Evolutionary conservation across 345 rosid genomes (phyloP).

Genomic region (Reutealis trisperma): DNA sequence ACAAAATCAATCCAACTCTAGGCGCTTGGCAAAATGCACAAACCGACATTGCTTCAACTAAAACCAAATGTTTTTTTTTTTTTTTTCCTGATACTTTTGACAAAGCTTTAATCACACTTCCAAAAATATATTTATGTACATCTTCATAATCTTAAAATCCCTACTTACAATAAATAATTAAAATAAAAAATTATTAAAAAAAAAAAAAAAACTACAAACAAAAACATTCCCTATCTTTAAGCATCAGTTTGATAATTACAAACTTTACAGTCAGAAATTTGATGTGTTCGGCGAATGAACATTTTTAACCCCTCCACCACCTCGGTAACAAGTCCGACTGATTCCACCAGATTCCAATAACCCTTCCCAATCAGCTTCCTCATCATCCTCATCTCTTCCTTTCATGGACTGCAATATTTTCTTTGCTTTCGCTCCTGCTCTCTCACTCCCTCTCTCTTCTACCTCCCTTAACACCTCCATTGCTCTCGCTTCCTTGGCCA

Average conservation of each 20-base stretch:
- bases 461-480: constrained; percentile 32
- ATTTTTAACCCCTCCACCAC: constrained; percentile 27
- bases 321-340: constrained; percentile 44
- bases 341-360: constrained; percentile 31
- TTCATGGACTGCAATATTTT: constrained; percentile 32
- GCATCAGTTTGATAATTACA: not conserved
- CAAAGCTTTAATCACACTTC: not conserved
- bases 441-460: constrained; percentile 26
- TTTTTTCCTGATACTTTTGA: not conserved
- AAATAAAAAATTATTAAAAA: not conserved
- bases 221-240: not conserved
- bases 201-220: not conserved
- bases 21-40: not conserved
- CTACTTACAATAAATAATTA: not conserved
- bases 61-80: not conserved
- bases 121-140: constrained; percentile 6
- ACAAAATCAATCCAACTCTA: not conserved
- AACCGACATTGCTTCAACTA: not conserved
- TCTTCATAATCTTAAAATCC: not conserved
- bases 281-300: constrained; percentile 42
- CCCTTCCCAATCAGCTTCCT: constrained; percentile 15
- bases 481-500: constrained; percentile 32
- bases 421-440: constrained; percentile 34
- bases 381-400: constrained; percentile 25
- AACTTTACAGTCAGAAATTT: constrained; percentile 42